Evolutionary conservation across 1,284 basidiomycete species (phyloP), one percentile per base, ranked within the genome.

Genomic region (Ustilago loliicola): DNA sequence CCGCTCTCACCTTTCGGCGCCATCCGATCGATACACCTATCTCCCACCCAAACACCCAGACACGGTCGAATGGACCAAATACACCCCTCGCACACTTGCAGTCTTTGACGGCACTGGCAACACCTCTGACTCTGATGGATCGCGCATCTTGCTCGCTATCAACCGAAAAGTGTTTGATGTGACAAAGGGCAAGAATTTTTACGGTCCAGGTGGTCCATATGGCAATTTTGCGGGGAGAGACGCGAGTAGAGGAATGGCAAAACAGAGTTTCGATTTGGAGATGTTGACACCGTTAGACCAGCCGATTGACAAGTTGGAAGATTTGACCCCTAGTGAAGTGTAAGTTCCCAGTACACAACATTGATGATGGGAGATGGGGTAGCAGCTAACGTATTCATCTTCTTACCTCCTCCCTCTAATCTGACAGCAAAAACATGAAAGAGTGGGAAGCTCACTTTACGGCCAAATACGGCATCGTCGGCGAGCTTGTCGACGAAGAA

Each of bases 211-310:
- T 81, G 95, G 95, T 0, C 94, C 95, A 90, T 98, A 98, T 84
- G 95, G 95, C 34, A 97, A 97, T 87, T 97, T 98, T 89, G 95
- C 95, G 2, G 95, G 95, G 3, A 89, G 94, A 59, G 95, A 98
- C 87, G 95, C 95, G 0, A 95, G 93, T 10, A 89, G 95, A 52
- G 95, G 95, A 13, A 96, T 97, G 95, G 95, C 95, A 9, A 97
- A 96, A 87, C 95, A 98, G 88, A 95, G 94, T 4, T 98, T 98
- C 80, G 95, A 96, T 80, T 55, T 89, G 30, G 95, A 95, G 48
- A 95, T 96, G 93, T 89, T 97, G 72, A 96, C 94, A 0, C 90
- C 93, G 0, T 86, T 95, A 15, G 94, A 96, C 87, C 89, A 94
- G 87, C 93, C 94, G 2, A 88, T 96, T 32, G 95, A 97, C 87